Evolutionary conservation across 352 stramenopile genomes (phyloP), one percentile per base, ranked within the genome.

Genomic region (Phytophthora hybrid): DNA sequence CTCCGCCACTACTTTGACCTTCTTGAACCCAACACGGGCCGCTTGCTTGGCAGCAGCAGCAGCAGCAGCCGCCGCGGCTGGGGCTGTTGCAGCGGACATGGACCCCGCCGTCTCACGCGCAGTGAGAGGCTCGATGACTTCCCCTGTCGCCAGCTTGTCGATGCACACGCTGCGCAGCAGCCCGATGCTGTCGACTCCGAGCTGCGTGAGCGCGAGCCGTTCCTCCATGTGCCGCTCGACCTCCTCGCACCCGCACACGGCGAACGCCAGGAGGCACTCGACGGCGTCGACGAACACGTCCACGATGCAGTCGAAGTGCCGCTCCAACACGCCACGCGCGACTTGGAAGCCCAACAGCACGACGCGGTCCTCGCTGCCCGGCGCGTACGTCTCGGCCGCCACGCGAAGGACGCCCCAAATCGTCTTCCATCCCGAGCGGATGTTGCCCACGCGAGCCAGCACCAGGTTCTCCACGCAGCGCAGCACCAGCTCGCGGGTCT

Each of bases 361-460:
- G 49, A 98, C 92, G 34, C 96, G 88, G 51, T 97, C 78, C 16
- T 91, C 83, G 53, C 84, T 83, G 0, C 81, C 82, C 31, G 84
- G 83, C 13, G 90, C 87, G 59, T 93, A 93, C 31, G 87, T 94
- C 77, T 95, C 81, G 0, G 94, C 96, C 7, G 95, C 93, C 5
- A 96, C 80, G n/a, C 90, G 83, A 13, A 98, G 81, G 0, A 98
- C 95, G n/a, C 88, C 84, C 83, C 98, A 98, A 32, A 99, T 97
- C 0, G 93, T 97, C 68, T 97, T 96, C 96, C 96, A 99, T 1
- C 96, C 96, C 1, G 94, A 98, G 5, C 88, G 85, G 59, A 99
- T 97, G 61, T 97, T 96, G 0, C 72, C 73, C 1, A 94, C 89
- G 19, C 93, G 88, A 18, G 88, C 89, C n/a, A 93, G 73, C 31